Percentiles rank a stretch among this genome's conserved stretches.
Evolutionary conservation across 2,329 filamentous ascomycete genomes (phyloP).

Genomic region (Penicillium sp.): DNA sequence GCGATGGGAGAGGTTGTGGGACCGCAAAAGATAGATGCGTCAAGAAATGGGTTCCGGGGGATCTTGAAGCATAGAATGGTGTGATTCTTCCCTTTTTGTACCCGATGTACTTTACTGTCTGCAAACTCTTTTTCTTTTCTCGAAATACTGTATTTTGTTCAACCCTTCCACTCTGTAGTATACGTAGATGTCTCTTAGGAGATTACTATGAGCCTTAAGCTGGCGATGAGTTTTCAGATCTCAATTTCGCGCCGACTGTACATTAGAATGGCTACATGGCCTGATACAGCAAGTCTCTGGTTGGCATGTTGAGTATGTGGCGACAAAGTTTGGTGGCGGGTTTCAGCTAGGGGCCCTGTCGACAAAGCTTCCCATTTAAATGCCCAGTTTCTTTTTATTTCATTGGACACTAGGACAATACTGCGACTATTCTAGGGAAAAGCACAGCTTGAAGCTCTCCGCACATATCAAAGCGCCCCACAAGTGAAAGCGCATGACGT

Average conservation of each 20-base stretch:
- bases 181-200: too few relatives aligned
- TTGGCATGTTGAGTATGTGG: conserved; percentile 2
- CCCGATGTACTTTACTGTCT: conserved; percentile 48
- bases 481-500: conserved; percentile 22
- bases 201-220: neutral
- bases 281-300: neutral
- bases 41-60: conserved; percentile 34
- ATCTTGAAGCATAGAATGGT: conserved; percentile 44
- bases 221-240: neutral
- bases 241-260: neutral
- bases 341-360: neutral
- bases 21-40: conserved; percentile 44
- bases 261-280: neutral
- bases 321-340: neutral
- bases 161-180: too few relatives aligned
- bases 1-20: conserved; percentile 29
- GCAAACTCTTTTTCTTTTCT: conserved; percentile 41
- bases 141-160: conserved; percentile 25
- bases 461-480: conserved; percentile 15
- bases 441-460: conserved; percentile 1
- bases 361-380: neutral
- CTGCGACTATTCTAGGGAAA: neutral
- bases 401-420: neutral
- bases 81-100: conserved; percentile 41
- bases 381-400: neutral